These are phyloP conservation scores for Candida nanaspora DNA, from an alignment of 805 yeast species.

Conservation along the genomic window DNA sequence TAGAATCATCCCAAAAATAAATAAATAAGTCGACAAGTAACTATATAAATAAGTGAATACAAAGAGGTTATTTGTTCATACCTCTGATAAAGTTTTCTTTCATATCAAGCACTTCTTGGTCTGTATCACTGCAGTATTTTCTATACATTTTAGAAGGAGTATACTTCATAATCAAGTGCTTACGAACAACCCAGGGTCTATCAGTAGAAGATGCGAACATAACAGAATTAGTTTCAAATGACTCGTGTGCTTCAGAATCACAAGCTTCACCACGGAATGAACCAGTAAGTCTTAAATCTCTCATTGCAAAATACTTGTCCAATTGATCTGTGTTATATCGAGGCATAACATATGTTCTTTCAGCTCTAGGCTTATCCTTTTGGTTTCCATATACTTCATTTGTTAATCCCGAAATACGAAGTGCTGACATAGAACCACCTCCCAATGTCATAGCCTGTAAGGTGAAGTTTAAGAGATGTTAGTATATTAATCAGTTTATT, in stretches of 20 bases:
- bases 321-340: constrained; percentile 47
- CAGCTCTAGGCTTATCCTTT: constrained; percentile 9
- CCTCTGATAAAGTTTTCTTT: constrained; percentile 29
- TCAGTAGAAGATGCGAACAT: constrained; percentile 24
- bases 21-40: too few species aligned
- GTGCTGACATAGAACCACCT: constrained; percentile 40
- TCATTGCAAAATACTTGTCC: constrained; percentile 52
- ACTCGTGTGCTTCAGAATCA: constrained; percentile 65
- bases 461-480: neutral
- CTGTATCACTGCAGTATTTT: constrained; percentile 27
- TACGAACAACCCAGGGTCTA: constrained; percentile 31
- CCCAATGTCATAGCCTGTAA: constrained; percentile 40
- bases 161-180: constrained; percentile 32
- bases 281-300: constrained; percentile 77
- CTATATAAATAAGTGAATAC: too few species aligned
- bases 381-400: constrained; percentile 4
- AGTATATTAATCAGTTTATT: neutral
- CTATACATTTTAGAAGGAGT: constrained; percentile 29
- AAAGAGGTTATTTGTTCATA: constrained; percentile 26
- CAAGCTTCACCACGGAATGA: constrained; percentile 60
- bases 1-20: too few species aligned
- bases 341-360: constrained; percentile 46
- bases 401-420: constrained; percentile 22
- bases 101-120: constrained; percentile 24
- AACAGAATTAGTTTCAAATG: constrained; percentile 63